phyloP scores from a whole-genome alignment of 176 grass and related monocot species.

The Ensete ventricosum region DNA sequence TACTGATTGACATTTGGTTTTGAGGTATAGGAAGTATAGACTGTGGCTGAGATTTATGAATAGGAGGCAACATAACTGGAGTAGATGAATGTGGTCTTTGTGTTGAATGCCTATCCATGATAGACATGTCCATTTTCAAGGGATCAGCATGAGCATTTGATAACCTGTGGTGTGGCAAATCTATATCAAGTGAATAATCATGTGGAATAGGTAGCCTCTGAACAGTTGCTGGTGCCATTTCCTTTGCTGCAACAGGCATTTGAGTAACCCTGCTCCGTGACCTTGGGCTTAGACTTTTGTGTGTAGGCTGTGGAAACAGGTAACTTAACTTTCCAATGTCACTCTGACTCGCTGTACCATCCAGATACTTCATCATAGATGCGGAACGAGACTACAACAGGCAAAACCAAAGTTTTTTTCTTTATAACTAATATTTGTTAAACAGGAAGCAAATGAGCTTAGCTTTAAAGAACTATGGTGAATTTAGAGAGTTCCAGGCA shows the following conservation, averaged over 20 bases:
- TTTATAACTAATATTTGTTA: no score
- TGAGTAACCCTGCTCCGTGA: conserved; percentile 38
- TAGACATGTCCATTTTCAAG: conserved; percentile 32
- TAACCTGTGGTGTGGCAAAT: conserved; percentile 38
- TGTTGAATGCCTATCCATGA: conserved; percentile 31
- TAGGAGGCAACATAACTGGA: conserved; percentile 26
- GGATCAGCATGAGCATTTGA: conserved; percentile 29
- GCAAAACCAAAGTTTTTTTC: background rate
- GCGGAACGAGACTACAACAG: conserved; percentile 42
- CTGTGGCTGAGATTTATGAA: conserved; percentile 31
- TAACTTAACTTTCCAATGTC: conserved; percentile 27
- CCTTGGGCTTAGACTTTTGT: conserved; percentile 40
- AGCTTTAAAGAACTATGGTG: no score
- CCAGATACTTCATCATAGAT: conserved; percentile 36
- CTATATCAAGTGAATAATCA: conserved; percentile 33
- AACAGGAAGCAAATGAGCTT: no score
- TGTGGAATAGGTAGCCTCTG: conserved; percentile 3
- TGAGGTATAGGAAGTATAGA: conserved; percentile 28
- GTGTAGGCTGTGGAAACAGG: conserved; percentile 33
- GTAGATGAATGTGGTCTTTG: conserved; percentile 22
- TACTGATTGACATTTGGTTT: conserved; percentile 44
- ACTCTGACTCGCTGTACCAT: conserved; percentile 34
- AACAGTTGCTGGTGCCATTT: conserved; percentile 18
- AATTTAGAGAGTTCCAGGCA: no score
- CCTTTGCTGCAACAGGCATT: conserved; percentile 31